Conservation (phyloP, 2,329 filamentous ascomycete genomes). For the Aspergillus aculeatinus region DNA sequence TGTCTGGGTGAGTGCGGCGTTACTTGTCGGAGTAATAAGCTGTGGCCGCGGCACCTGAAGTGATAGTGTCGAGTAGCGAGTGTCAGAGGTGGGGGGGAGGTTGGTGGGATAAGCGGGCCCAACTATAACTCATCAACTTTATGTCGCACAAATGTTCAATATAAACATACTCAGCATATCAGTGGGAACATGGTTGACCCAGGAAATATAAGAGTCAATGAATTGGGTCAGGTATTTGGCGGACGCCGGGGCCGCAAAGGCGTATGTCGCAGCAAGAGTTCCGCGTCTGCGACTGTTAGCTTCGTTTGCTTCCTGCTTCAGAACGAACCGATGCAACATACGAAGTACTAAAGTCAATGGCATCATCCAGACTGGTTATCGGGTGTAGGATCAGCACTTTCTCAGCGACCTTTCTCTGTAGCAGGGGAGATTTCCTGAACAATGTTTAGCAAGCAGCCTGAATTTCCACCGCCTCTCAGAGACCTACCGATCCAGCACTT, state of each 20-base stretch:
- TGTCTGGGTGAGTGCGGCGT: constrained; percentile 11
- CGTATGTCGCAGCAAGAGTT: constrained; percentile 50
- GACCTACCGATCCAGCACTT: constrained; percentile 29
- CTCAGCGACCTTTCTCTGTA: constrained; percentile 43
- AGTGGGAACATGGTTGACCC: constrained; percentile 58
- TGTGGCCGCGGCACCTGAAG: constrained; percentile 50
- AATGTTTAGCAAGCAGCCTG: constrained; percentile 15
- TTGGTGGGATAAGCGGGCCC: constrained; percentile 26
- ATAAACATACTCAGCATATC: constrained; percentile 49
- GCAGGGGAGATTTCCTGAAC: constrained; percentile 24
- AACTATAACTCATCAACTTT: constrained; percentile 10
- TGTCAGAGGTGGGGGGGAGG: constrained; percentile 41
- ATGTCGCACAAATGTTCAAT: no score
- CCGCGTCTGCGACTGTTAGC: constrained; percentile 17
- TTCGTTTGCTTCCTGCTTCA: no score
- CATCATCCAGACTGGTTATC: constrained; percentile 55
- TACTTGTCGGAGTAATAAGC: constrained; percentile 30
- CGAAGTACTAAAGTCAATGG: constrained; percentile 49
- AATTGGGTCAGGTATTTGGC: constrained; percentile 63
- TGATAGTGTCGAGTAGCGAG: constrained; percentile 45
- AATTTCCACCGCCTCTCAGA: neutral
- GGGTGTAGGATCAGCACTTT: constrained; percentile 49
- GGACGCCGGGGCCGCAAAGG: constrained; percentile 51
- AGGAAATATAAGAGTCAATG: constrained; percentile 50
- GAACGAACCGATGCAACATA: constrained; percentile 15